These are phyloP conservation scores for Umbellularia californica DNA, from an alignment of 164 flowering plant genomes.

Conservation along the genomic window DNA sequence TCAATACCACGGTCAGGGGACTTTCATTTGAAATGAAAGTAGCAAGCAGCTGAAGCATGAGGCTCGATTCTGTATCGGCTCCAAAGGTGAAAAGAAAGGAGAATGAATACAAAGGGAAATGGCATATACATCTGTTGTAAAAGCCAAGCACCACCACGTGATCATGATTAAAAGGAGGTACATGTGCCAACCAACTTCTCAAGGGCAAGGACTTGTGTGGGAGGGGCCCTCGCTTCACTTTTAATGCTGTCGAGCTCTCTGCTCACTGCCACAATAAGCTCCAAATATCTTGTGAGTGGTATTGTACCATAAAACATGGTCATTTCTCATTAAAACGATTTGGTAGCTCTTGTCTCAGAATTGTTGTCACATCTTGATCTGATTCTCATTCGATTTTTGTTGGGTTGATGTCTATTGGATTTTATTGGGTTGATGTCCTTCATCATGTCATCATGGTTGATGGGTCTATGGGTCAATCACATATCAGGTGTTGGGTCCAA, in stretches of 20 bases:
- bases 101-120: too few species aligned
- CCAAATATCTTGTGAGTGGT: neutral
- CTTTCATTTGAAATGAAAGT: too few species aligned
- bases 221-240: neutral
- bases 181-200: neutral
- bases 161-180: neutral
- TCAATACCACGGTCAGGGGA: too few species aligned
- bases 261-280: neutral
- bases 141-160: neutral
- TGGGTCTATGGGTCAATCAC: too few species aligned
- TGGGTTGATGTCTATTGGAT: too few species aligned
- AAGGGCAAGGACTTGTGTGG: neutral
- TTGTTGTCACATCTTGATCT: neutral
- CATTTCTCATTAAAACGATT: too few species aligned
- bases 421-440: too few species aligned
- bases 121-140: neutral
- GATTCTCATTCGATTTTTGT: neutral
- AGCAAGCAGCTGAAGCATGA: too few species aligned
- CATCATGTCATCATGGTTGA: accelerated
- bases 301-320: too few species aligned
- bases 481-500: too few species aligned
- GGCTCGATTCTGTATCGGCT: too few species aligned
- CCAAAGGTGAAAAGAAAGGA: neutral
- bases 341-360: too few species aligned
- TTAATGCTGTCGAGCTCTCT: neutral